Evolutionary conservation across 768 basidiomycete genomes (phyloP).

Genomic region (Kockovaella imperatae): DNA sequence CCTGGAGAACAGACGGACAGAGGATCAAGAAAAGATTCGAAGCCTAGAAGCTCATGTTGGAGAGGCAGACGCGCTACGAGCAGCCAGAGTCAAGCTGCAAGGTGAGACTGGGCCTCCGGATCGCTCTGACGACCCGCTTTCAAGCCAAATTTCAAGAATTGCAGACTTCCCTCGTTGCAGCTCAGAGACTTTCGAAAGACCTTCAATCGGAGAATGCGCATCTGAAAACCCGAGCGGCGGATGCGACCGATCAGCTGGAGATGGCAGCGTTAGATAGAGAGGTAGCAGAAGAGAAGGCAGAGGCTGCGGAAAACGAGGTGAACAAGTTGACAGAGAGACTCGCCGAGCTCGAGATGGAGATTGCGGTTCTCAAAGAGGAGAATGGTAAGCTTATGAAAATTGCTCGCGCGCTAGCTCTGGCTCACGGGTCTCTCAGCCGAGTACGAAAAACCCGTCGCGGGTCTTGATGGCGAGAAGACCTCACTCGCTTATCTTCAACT

Average conservation of each 20-base stretch:
- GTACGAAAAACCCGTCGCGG: slow-evolving; percentile 39
- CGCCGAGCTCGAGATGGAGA: slow-evolving; percentile 73
- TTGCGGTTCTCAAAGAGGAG: slow-evolving; percentile 60
- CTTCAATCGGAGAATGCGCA: slow-evolving; percentile 61
- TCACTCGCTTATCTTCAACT: slow-evolving; percentile 60
- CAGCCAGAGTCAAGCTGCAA: slow-evolving; percentile 81
- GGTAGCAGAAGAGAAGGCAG: slow-evolving; percentile 86
- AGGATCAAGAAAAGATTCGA: slow-evolving; percentile 74
- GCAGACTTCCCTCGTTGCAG: slow-evolving; percentile 68
- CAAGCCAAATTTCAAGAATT: slow-evolving; percentile 68
- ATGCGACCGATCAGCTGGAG: slow-evolving; percentile 83
- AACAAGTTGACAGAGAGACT: slow-evolving; percentile 70
- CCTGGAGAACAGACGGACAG: slow-evolving; percentile 75
- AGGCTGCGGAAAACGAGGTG: slow-evolving; percentile 66
- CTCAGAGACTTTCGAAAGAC: slow-evolving; percentile 70
- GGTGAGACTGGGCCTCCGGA: slow-evolving; percentile 24
- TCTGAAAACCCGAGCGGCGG: slow-evolving; percentile 63
- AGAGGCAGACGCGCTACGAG: slow-evolving; percentile 75
- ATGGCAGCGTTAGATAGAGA: slow-evolving; percentile 94
- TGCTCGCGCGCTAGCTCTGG: slow-evolving; percentile 1
- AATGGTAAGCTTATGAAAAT: slow-evolving; percentile 46
- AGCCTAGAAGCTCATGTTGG: slow-evolving; percentile 75
- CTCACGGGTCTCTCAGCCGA: slow-evolving; percentile 26
- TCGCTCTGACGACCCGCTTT: background rate
- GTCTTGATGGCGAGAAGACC: slow-evolving; percentile 49